Percentiles rank a stretch among this genome's conserved stretches.
Evolutionary conservation across 352 stramenopile genomes (phyloP).

Genomic region (Albugo laibachii): DNA sequence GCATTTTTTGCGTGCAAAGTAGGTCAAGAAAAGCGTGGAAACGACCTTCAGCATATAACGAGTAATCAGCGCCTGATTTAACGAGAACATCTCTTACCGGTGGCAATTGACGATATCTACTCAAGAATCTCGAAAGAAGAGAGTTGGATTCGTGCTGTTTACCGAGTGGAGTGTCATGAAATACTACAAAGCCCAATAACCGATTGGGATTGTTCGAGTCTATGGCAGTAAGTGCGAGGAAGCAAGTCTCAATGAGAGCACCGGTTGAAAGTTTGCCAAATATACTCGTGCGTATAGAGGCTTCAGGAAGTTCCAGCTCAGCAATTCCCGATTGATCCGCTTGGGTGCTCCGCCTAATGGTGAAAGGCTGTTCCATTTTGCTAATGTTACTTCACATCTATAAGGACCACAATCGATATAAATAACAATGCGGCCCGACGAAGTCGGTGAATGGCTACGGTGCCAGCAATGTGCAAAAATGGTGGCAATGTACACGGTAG

Average conservation of each 20-base stretch:
- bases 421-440: too few relatives aligned
- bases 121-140: slow-evolving; percentile 15
- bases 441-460: too few relatives aligned
- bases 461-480: too few relatives aligned
- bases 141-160: slow-evolving; percentile 18
- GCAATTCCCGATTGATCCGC: slow-evolving; percentile 31
- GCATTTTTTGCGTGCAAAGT: slow-evolving; percentile 28
- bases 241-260: slow-evolving; percentile 48
- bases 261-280: slow-evolving; percentile 35
- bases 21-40: slow-evolving; percentile 27
- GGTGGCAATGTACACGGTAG: too few relatives aligned
- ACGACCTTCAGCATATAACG: slow-evolving; percentile 3
- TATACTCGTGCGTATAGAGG: slow-evolving; percentile 30
- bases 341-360: slow-evolving; percentile 35
- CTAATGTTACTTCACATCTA: too few relatives aligned
- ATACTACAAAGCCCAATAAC: slow-evolving; percentile 36
- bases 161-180: slow-evolving; percentile 27
- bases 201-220: slow-evolving; percentile 26
- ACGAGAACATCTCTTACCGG: slow-evolving; percentile 9
- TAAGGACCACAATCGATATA: too few relatives aligned
- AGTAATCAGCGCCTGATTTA: not conserved
- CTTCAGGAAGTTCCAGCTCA: slow-evolving; percentile 38
- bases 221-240: slow-evolving; percentile 38
- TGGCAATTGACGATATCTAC: slow-evolving; percentile 30
- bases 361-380: not conserved